Percentiles rank a stretch among this genome's conserved stretches.
Evolutionary conservation across 139 green algal genomes (phyloP).

Genomic region (Klebsormidium nitens): DNA sequence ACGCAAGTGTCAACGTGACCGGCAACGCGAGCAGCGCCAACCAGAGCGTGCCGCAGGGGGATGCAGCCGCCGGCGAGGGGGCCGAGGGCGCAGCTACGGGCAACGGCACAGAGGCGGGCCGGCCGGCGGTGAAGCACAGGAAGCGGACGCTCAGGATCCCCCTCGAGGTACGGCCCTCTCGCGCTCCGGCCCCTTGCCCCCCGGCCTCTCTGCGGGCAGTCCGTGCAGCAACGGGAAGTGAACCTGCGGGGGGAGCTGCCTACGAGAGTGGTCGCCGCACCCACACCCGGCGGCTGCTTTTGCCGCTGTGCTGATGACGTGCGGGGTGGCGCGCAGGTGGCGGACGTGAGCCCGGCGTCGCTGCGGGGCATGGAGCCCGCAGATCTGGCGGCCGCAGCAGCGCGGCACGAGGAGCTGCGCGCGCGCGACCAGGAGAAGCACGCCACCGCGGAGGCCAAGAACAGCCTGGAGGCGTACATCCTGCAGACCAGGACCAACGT

Average conservation of each 20-base stretch:
- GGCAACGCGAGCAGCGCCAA: conserved; percentile 2
- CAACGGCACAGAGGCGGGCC: background rate
- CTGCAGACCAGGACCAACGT: conserved; percentile 34
- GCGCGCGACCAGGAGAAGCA: conserved; percentile 18
- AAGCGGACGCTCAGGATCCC: conserved; percentile 27
- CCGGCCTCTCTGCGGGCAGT: background rate
- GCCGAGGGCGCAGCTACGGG: background rate
- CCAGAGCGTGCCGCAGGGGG: background rate
- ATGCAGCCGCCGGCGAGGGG: background rate
- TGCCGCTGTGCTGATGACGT: background rate
- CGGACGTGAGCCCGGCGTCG: conserved; percentile 3
- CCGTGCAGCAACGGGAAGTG: background rate
- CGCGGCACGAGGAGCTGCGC: conserved; percentile 19
- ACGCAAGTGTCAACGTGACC: conserved; percentile 15
- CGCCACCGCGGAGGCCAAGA: conserved; percentile 34
- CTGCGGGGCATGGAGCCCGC: conserved; percentile 8
- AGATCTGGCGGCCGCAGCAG: conserved; percentile 2
- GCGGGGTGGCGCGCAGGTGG: background rate
- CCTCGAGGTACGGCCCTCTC: conserved; percentile 31
- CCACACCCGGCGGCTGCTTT: background rate
- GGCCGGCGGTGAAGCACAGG: conserved; percentile 13
- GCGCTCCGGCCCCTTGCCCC: no score
- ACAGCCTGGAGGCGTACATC: conserved; percentile 39
- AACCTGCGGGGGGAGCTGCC: background rate
- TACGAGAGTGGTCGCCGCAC: conserved; percentile 14